Conservation (phyloP, 2,329 filamentous ascomycete species). For the Hypoxylon sp. region DNA sequence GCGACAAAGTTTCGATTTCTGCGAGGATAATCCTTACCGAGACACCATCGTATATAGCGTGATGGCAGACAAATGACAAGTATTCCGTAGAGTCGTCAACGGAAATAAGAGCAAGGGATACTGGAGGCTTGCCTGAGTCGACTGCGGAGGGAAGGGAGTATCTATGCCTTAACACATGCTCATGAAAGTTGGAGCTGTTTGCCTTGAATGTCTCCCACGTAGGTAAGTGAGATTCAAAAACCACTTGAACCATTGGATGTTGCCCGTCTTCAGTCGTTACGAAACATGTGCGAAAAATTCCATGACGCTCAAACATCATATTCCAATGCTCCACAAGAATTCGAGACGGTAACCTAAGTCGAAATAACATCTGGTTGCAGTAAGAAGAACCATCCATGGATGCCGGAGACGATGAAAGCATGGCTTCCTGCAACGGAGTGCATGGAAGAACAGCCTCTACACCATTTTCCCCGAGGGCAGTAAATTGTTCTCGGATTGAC, state of each 20-base stretch:
- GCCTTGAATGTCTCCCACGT: slow-evolving; percentile 55
- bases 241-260: slow-evolving; percentile 78
- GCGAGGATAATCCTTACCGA: slow-evolving; percentile 76
- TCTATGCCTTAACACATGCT: slow-evolving; percentile 53
- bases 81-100: slow-evolving; percentile 49
- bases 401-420: slow-evolving; percentile 71
- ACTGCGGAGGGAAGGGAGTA: slow-evolving; percentile 54
- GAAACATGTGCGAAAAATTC: slow-evolving; percentile 83
- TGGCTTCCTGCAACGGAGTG: slow-evolving; percentile 87
- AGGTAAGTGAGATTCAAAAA: slow-evolving; percentile 63
- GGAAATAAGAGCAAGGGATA: slow-evolving; percentile 59
- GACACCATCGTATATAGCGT: slow-evolving; percentile 87
- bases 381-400: slow-evolving; percentile 65
- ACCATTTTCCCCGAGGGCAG: slow-evolving; percentile 42
- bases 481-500: slow-evolving; percentile 51
- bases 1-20: slow-evolving; percentile 74
- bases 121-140: slow-evolving; percentile 59
- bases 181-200: slow-evolving; percentile 29
- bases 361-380: slow-evolving; percentile 77
- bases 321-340: slow-evolving; percentile 71
- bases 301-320: slow-evolving; percentile 72
- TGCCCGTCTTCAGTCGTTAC: slow-evolving; percentile 69
- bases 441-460: slow-evolving; percentile 77
- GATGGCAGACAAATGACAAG: slow-evolving; percentile 72
- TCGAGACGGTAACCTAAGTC: slow-evolving; percentile 62